Conservation (phyloP, 106 monocot species). For the Dioscorea alata region DNA sequence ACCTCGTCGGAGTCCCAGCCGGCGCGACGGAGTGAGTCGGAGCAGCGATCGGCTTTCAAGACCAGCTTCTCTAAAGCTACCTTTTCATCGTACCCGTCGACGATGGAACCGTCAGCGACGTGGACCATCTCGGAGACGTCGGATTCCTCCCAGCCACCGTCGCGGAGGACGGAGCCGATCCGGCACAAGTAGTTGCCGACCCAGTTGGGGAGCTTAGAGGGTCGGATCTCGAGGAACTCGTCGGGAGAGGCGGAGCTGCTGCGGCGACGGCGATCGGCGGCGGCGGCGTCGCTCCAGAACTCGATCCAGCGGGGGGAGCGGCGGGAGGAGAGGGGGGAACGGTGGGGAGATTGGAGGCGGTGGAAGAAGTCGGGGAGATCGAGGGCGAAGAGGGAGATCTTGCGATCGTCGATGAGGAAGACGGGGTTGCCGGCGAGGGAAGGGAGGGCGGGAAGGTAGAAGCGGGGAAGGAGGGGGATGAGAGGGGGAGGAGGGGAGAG, state of each 20-base stretch:
- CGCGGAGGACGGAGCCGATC: slow-evolving; percentile 46
- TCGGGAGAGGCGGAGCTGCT: slow-evolving; percentile 24
- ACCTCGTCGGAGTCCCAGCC: slow-evolving; percentile 77
- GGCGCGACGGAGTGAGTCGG: slow-evolving; percentile 50
- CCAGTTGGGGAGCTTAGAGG: slow-evolving; percentile 42
- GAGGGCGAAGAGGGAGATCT: slow-evolving; percentile 50
- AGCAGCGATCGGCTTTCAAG: slow-evolving; percentile 60
- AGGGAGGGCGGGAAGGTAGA: slow-evolving; percentile 71
- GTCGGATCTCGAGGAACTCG: slow-evolving; percentile 33
- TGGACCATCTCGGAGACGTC: slow-evolving; percentile 54
- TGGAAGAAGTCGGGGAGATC: slow-evolving; percentile 78
- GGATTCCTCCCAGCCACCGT: slow-evolving; percentile 62
- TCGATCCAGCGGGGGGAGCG: slow-evolving; percentile 55
- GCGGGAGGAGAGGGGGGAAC: slow-evolving; percentile 10
- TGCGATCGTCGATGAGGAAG: slow-evolving; percentile 70
- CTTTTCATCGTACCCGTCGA: slow-evolving; percentile 12
- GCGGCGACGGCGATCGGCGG: slow-evolving; percentile 34
- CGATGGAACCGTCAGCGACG: slow-evolving; percentile 2
- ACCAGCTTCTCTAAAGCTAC: slow-evolving; percentile 48
- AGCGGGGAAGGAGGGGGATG: slow-evolving; percentile 79
- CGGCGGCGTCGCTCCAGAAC: slow-evolving; percentile 76
- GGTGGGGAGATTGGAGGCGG: slow-evolving; percentile 14
- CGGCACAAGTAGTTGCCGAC: slow-evolving; percentile 50
- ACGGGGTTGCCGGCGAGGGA: slow-evolving; percentile 86
- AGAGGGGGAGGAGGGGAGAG: slow-evolving; percentile 64